Conservation (phyloP, 192 early-diverging fungal species). For the Rhizoclosmatium globosum region DNA sequence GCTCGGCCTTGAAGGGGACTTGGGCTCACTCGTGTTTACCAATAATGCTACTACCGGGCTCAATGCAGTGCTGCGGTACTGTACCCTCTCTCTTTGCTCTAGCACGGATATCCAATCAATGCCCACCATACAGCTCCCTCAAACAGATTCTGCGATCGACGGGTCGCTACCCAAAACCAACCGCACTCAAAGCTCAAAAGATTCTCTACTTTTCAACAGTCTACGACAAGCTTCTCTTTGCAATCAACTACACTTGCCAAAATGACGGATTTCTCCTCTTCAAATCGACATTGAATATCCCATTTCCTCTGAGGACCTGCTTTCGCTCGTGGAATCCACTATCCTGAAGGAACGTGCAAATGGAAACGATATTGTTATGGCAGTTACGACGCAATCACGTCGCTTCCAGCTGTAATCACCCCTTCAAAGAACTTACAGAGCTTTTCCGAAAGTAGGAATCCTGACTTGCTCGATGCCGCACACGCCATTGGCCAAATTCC, state of each 20-base stretch:
- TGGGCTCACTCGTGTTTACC: constrained; percentile 64
- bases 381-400: constrained; percentile 65
- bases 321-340: constrained; percentile 48
- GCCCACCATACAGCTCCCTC: background rate
- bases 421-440: constrained; percentile 52
- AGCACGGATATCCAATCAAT: background rate
- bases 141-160: background rate
- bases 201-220: constrained; percentile 66
- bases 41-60: constrained; percentile 64
- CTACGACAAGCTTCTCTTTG: constrained; percentile 58
- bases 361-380: constrained; percentile 49
- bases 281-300: constrained; percentile 59
- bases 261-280: constrained; percentile 53
- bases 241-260: constrained; percentile 56
- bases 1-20: constrained; percentile 49
- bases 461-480: constrained; percentile 68
- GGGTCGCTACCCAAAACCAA: background rate
- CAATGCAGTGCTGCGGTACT: constrained; percentile 51
- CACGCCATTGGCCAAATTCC: constrained; percentile 76
- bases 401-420: constrained; percentile 55
- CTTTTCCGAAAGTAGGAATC: constrained; percentile 58
- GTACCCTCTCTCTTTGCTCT: background rate
- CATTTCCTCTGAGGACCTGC: constrained; percentile 34
- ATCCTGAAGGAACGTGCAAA: constrained; percentile 46
- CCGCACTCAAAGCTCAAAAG: constrained; percentile 11